Percentiles rank a stretch among this genome's conserved stretches.
These are phyloP conservation scores for Rosa lucieae DNA, from an alignment of 306 rosid genomes.

Conservation along the genomic window DNA sequence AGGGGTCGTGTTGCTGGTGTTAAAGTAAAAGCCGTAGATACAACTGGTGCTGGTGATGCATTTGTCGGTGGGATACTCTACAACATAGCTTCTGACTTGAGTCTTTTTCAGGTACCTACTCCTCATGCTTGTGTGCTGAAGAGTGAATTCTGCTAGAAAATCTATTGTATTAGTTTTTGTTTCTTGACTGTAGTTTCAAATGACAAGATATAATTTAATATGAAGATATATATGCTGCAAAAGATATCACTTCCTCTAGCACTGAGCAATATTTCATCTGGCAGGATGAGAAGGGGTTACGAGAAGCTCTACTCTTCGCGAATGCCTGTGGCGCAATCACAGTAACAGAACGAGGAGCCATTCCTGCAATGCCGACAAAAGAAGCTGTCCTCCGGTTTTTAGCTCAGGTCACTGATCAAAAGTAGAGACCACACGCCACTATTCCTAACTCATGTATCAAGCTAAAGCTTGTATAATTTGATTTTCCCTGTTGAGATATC, in stretches of 20 bases:
- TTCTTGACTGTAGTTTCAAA: not conserved
- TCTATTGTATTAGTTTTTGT: not conserved
- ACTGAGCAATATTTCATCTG: not conserved
- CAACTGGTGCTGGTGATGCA: constrained; percentile 98
- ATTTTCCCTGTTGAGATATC: constrained; percentile 24
- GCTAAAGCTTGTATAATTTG: constrained; percentile 27
- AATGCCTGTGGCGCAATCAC: constrained; percentile 86
- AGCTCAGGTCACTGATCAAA: constrained; percentile 35
- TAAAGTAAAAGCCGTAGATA: constrained; percentile 73
- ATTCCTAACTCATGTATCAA: constrained; percentile 21
- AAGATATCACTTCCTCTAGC: not conserved
- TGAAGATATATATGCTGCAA: not conserved
- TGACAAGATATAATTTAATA: not conserved
- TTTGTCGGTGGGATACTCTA: constrained; percentile 79
- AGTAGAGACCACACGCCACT: not conserved
- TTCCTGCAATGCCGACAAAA: constrained; percentile 79
- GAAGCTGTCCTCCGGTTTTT: constrained; percentile 58
- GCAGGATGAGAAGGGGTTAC: constrained; percentile 64
- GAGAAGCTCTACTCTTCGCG: constrained; percentile 69
- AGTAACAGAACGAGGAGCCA: constrained; percentile 81
- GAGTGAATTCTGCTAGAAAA: not conserved
- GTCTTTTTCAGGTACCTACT: constrained; percentile 50
- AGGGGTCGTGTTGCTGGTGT: constrained; percentile 77
- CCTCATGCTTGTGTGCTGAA: constrained; percentile 1
- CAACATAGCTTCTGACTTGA: constrained; percentile 63